A percentile compares a stretch with the other conserved stretches of the same genome.
Evolutionary conservation across 2,329 filamentous ascomycete genomes (phyloP).

Genomic region (Aspergillus brasiliensis): DNA sequence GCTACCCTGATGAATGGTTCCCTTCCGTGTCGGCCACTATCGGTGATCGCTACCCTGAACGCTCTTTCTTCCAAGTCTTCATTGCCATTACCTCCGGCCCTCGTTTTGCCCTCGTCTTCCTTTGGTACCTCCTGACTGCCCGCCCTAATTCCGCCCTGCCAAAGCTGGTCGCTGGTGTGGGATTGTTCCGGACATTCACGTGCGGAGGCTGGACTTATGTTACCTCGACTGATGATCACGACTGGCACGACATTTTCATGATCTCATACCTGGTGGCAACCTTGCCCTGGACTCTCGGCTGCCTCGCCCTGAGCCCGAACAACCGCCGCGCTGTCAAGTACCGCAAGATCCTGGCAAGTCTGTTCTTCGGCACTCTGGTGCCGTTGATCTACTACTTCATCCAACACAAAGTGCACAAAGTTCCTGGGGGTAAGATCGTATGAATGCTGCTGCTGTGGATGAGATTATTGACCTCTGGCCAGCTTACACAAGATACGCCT

Average conservation of each 20-base stretch:
- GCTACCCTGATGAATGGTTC: constrained; percentile 94
- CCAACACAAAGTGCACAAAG: constrained; percentile 94
- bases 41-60: constrained; percentile 93
- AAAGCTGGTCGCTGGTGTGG: constrained; percentile 76
- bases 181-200: constrained; percentile 84
- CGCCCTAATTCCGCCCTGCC: constrained; percentile 74
- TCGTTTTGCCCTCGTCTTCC: constrained; percentile 82
- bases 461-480: constrained; percentile 10
- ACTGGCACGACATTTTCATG: constrained; percentile 99
- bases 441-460: neutral
- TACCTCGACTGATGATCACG: constrained; percentile 95
- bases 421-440: constrained; percentile 76
- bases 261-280: constrained; percentile 95
- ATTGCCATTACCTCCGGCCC: constrained; percentile 95
- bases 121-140: constrained; percentile 89
- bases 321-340: constrained; percentile 84
- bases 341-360: constrained; percentile 77
- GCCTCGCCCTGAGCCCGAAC: constrained; percentile 80
- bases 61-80: constrained; percentile 95
- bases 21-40: constrained; percentile 96
- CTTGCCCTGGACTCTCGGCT: constrained; percentile 91
- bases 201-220: constrained; percentile 99
- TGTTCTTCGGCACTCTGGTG: constrained; percentile 88
- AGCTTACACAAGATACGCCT: constrained; percentile 97
- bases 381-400: constrained; percentile 97